Conservation (phyloP, 2,329 filamentous ascomycete species). For the Trichoderma brevicompactum region DNA sequence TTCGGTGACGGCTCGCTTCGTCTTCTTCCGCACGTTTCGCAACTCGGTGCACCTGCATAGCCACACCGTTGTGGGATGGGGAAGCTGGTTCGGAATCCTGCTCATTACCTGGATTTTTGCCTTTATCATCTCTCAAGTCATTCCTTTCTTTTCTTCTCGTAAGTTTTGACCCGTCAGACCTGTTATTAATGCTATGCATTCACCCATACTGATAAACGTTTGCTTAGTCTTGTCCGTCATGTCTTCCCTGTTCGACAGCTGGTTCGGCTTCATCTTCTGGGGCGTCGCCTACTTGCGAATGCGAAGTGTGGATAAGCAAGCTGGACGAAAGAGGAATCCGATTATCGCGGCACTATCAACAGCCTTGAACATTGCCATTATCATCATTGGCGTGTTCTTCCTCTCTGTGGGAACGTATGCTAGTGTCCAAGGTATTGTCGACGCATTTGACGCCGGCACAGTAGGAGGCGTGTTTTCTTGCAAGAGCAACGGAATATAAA, state of each 20-base stretch:
- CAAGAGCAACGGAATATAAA: slow-evolving; percentile 64
- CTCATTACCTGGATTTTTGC: slow-evolving; percentile 76
- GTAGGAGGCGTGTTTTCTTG: slow-evolving; percentile 79
- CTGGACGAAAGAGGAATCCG: slow-evolving; percentile 56
- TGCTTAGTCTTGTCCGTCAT: slow-evolving; percentile 66
- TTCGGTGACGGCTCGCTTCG: slow-evolving; percentile 84
- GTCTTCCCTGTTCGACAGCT: slow-evolving; percentile 90
- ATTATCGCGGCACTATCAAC: slow-evolving; percentile 59
- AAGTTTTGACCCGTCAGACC: slow-evolving; percentile 35
- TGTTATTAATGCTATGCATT: neutral
- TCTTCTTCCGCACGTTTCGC: slow-evolving; percentile 88
- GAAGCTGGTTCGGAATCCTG: slow-evolving; percentile 75
- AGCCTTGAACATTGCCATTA: slow-evolving; percentile 73
- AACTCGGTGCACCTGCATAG: slow-evolving; percentile 77
- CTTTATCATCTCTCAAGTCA: slow-evolving; percentile 90
- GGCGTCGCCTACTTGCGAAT: slow-evolving; percentile 79
- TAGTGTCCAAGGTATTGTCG: slow-evolving; percentile 73
- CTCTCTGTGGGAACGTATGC: slow-evolving; percentile 81
- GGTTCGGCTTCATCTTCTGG: slow-evolving; percentile 97
- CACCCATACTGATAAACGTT: neutral
- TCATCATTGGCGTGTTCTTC: slow-evolving; percentile 78
- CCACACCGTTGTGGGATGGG: slow-evolving; percentile 83
- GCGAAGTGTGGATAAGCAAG: slow-evolving; percentile 64
- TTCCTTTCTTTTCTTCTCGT: slow-evolving; percentile 87
- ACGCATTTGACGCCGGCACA: slow-evolving; percentile 66